phyloP scores from a whole-genome alignment of 768 basidiomycete species.

The Agrocybe pediades region DNA sequence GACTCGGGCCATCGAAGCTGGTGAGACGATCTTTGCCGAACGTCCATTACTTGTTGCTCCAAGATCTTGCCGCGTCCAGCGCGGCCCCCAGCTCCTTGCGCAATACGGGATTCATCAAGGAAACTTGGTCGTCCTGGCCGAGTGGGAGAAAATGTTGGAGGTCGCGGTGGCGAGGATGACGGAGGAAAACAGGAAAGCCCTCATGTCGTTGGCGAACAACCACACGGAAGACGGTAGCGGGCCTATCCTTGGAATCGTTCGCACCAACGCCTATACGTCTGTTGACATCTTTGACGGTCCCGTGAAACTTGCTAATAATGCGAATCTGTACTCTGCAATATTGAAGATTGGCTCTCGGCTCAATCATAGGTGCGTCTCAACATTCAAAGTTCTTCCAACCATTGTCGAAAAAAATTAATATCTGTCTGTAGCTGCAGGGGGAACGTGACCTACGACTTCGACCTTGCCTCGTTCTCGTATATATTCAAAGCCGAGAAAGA shows the following conservation, averaged over 20 bases:
- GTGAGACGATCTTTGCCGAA: conserved; percentile 8
- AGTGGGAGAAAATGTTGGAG: neutral
- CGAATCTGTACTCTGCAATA: conserved; percentile 2
- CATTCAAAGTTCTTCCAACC: neutral
- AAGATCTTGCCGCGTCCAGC: neutral
- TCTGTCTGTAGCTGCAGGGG: conserved; percentile 25
- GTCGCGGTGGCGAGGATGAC: conserved; percentile 5
- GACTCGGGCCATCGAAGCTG: neutral
- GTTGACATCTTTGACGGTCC: neutral
- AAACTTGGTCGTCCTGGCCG: too few species aligned
- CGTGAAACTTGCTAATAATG: neutral
- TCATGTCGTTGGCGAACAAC: conserved; percentile 31
- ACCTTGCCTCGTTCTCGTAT: conserved; percentile 27
- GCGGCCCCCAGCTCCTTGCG: neutral
- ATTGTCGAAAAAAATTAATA: neutral
- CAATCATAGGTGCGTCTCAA: conserved; percentile 35
- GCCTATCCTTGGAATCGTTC: conserved; percentile 30
- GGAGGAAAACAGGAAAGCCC: conserved; percentile 25
- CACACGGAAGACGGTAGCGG: conserved; percentile 34
- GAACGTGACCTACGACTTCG: conserved; percentile 27
- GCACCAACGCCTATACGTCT: conserved; percentile 33
- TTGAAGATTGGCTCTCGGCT: conserved; percentile 22
- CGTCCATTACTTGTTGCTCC: conserved; percentile 9
- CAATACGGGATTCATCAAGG: neutral
- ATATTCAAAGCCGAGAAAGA: conserved; percentile 26